phyloP scores from a whole-genome alignment of 169 alveolate species.

The Eimeria brunetti region DNA sequence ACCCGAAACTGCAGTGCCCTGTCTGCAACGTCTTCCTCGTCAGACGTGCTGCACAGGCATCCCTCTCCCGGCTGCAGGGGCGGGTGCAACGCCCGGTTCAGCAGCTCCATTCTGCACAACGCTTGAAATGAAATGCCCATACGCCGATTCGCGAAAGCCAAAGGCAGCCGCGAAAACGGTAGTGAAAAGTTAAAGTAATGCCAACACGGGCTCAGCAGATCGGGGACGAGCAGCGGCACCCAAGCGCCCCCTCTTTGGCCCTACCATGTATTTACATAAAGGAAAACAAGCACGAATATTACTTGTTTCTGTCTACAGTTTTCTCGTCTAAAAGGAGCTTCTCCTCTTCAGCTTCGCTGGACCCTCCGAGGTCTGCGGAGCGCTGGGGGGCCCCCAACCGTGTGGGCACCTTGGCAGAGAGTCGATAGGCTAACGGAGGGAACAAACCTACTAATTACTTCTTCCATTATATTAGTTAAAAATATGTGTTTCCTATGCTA shows the following conservation, averaged over 20 bases:
- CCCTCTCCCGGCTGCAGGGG: not conserved
- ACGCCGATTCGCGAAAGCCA: not conserved
- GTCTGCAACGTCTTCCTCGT: conserved; percentile 61
- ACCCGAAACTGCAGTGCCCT: conserved; percentile 42
- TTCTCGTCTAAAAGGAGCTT: not conserved
- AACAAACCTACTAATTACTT: no score
- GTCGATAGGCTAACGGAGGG: no score
- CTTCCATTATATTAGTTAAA: no score
- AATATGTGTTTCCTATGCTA: not conserved
- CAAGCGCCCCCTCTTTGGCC: not conserved
- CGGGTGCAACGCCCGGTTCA: not conserved
- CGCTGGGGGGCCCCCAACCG: not conserved
- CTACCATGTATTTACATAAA: not conserved
- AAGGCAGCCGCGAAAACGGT: not conserved
- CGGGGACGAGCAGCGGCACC: not conserved
- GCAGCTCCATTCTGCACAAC: not conserved
- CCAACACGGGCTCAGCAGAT: not conserved
- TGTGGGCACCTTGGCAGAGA: not conserved
- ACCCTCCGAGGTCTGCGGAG: not conserved
- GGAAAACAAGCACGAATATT: not conserved
- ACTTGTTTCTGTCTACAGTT: not conserved
- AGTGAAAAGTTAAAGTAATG: not conserved
- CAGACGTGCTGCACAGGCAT: not conserved
- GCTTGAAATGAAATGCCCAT: not conserved
- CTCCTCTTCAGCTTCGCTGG: not conserved